Evolutionary conservation across 148 eudicot species (phyloP).

Genomic region (Oxyria digyna): DNA sequence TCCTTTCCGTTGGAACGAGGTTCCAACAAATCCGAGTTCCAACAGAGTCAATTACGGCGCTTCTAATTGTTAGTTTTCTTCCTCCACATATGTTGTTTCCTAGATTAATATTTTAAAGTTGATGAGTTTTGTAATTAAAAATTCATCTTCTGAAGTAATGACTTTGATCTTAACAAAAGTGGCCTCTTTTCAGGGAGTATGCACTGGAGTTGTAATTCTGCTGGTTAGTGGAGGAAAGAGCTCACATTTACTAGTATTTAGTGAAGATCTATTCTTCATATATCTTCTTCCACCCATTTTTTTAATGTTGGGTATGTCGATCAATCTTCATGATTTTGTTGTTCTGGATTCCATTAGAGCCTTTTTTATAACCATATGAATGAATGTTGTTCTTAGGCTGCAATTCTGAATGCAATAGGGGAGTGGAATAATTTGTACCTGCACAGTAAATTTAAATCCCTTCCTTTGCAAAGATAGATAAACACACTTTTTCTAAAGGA

Average conservation of each 20-base stretch:
- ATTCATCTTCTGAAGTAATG: not conserved
- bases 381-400: not conserved
- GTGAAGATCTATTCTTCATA: constrained; percentile 18
- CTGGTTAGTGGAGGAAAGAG: constrained; percentile 13
- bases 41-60: no score
- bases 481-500: no score
- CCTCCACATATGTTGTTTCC: not conserved
- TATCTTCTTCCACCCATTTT: constrained; percentile 17
- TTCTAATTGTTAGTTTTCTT: constrained; percentile 24
- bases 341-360: not conserved
- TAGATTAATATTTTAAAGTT: not conserved
- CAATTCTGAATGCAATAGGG: not conserved
- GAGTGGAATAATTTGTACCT: no score
- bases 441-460: no score
- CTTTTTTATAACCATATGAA: not conserved
- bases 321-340: not conserved
- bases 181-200: constrained; percentile 10
- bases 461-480: no score
- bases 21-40: no score
- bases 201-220: constrained; percentile 14
- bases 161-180: not conserved
- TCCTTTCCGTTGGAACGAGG: no score
- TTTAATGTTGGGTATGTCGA: constrained; percentile 18
- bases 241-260: constrained; percentile 15
- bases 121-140: not conserved